A percentile compares a stretch with the other conserved stretches of the same genome.
phyloP scores from a whole-genome alignment of 2,329 filamentous ascomycete species.

The Davidsoniella neocaledoniae region DNA sequence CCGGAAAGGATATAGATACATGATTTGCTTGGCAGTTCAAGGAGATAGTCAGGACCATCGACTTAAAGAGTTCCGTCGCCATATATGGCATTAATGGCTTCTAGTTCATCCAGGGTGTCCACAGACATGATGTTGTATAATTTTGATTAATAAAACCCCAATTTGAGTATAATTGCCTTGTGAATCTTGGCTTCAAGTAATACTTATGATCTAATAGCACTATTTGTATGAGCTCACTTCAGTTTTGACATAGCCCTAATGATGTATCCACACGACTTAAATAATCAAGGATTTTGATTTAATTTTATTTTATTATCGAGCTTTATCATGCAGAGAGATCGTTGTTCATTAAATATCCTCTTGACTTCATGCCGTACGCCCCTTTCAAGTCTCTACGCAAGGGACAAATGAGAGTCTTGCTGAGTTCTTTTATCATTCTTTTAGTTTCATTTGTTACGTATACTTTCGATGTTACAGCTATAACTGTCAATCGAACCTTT shows the following conservation, averaged over 20 bases:
- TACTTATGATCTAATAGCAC: too few relatives aligned
- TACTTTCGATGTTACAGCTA: too few relatives aligned
- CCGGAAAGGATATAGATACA: conserved; percentile 53
- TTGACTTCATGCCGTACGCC: conserved; percentile 20
- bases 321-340: conserved; percentile 23
- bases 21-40: conserved; percentile 47
- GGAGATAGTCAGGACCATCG: conserved; percentile 30
- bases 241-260: too few relatives aligned
- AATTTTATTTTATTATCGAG: too few relatives aligned
- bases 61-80: conserved; percentile 43
- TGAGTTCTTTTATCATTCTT: conserved; percentile 29
- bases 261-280: too few relatives aligned
- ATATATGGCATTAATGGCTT: conserved; percentile 75
- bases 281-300: too few relatives aligned
- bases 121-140: conserved; percentile 29
- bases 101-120: conserved; percentile 55
- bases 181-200: too few relatives aligned
- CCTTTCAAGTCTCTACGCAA: conserved; percentile 18
- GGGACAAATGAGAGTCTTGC: conserved; percentile 38
- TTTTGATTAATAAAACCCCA: too few relatives aligned
- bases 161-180: too few relatives aligned
- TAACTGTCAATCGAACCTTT: too few relatives aligned
- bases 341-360: conserved; percentile 36
- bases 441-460: conserved; percentile 38
- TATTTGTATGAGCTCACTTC: too few relatives aligned